phyloP scores from a whole-genome alignment of 2,329 filamentous ascomycete species.

The Teratosphaeria gauchensis region DNA sequence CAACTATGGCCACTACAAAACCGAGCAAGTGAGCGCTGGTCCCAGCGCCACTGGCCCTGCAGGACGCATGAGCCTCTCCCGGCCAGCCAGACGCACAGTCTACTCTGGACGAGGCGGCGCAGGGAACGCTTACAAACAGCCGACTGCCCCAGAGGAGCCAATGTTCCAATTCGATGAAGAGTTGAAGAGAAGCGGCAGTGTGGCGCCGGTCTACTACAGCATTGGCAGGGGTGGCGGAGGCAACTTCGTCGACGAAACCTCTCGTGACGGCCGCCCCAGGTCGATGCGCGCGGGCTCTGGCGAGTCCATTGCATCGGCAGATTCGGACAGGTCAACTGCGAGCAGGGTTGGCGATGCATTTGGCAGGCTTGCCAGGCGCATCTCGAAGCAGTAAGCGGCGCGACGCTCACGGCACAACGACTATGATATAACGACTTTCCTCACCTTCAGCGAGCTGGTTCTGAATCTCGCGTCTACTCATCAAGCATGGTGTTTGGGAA shows the following conservation, averaged over 20 bases:
- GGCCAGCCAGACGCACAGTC: constrained; percentile 40
- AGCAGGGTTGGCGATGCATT: constrained; percentile 5
- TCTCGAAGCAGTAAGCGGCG: constrained; percentile 3
- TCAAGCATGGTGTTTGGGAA: background rate
- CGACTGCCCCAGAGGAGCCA: constrained; percentile 41
- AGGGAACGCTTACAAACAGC: constrained; percentile 45
- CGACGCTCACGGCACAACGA: background rate
- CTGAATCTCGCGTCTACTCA: background rate
- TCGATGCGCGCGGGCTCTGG: constrained; percentile 2
- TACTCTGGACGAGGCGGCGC: constrained; percentile 49
- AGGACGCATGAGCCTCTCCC: constrained; percentile 40
- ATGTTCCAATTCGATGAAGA: constrained; percentile 63
- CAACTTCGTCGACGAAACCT: constrained; percentile 38
- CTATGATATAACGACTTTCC: background rate
- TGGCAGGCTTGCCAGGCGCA: constrained; percentile 1
- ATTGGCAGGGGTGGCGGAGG: constrained; percentile 53
- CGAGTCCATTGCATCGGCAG: constrained; percentile 2
- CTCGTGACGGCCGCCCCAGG: background rate
- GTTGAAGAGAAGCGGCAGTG: constrained; percentile 41
- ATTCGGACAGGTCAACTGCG: constrained; percentile 2
- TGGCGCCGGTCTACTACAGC: constrained; percentile 51
- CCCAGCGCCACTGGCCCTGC: constrained; percentile 37
- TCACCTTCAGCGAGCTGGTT: constrained; percentile 1
- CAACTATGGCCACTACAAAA: constrained; percentile 46
- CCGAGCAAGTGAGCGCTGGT: constrained; percentile 44